A percentile compares a stretch with the other conserved stretches of the same genome.
Evolutionary conservation across 2,329 filamentous ascomycete genomes (phyloP).

Genomic region (Aschersonia sp.): DNA sequence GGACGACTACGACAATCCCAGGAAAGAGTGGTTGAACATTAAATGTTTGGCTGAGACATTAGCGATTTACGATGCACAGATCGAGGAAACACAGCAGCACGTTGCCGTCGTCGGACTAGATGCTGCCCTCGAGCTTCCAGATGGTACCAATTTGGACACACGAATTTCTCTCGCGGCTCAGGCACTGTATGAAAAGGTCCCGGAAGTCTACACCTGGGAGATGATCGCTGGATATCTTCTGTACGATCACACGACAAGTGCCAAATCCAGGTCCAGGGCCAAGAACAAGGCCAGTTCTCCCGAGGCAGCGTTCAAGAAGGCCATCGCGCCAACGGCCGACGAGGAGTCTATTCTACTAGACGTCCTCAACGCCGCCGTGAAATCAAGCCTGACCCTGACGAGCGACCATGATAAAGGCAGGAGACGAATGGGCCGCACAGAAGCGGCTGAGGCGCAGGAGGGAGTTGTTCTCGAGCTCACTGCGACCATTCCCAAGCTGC

Average conservation of each 20-base stretch:
- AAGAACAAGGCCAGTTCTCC: conserved; percentile 36
- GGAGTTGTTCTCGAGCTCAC: conserved; percentile 67
- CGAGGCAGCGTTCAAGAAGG: conserved; percentile 51
- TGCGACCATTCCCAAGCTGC: conserved; percentile 63
- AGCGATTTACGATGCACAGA: conserved; percentile 62
- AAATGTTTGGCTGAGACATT: conserved; percentile 83
- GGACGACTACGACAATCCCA: conserved; percentile 63
- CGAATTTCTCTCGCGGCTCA: conserved; percentile 78
- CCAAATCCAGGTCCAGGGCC: conserved; percentile 35
- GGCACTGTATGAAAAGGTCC: conserved; percentile 68
- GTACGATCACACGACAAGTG: conserved; percentile 70
- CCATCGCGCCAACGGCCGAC: conserved; percentile 56
- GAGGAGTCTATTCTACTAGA: conserved; percentile 83
- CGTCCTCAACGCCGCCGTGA: conserved; percentile 71
- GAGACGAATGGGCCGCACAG: conserved; percentile 43
- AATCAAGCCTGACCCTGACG: conserved; percentile 52
- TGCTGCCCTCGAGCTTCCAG: conserved; percentile 39
- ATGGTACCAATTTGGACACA: conserved; percentile 56
- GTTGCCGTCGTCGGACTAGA: conserved; percentile 30
- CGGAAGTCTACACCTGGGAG: conserved; percentile 77
- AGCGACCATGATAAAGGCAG: conserved; percentile 49
- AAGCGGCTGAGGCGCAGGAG: conserved; percentile 60
- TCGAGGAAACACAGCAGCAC: conserved; percentile 39
- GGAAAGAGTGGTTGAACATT: conserved; percentile 75
- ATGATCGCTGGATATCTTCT: conserved; percentile 78